Evolutionary conservation across 1,284 basidiomycete species (phyloP), one percentile per base, ranked within the genome.

Genomic region (Rugosomyces carneus): DNA sequence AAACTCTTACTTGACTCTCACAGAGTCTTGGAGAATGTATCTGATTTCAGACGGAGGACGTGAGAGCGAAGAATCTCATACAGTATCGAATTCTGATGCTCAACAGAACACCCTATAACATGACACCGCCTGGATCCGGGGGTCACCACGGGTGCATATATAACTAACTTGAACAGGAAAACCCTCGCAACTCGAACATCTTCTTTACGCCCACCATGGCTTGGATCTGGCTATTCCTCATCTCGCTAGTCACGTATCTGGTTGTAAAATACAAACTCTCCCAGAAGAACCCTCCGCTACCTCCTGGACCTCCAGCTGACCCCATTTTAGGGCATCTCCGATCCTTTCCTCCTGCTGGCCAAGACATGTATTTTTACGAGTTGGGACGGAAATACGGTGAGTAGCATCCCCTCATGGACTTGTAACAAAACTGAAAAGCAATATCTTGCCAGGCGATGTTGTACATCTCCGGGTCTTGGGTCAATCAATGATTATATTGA

Each of bases 401-500:
- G 43, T 42, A 2, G n/a, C n/a, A n/a, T n/a, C 18, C 26, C 35
- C 18, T 18, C 20, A n/a, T 27, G 21, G 21, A 31, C 9, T 11
- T 20, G 11, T 16, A n/a, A 16, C 26, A 9, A n/a, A 20, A 5
- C 20, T 39, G 31, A 13, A 15, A 18, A 43, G n/a, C 24, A 26
- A 26, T 5, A 26, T 26, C 24, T 26, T 5, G n/a, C n/a, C 13
- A 58, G 57, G 57, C 32, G 49, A 50, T 37, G 51, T 57, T 9
- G 42, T 57, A 9, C 44, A 53, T 26, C 40, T 57, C 10, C 35
- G 42, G 2, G 40, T 58, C 15, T 45, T 53, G 18, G 54, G 55
- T 0, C 44, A 50, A 21, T 45, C 54, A 11, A 49, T 60, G 13
- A 50, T 60, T 19, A 47, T 62, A 2, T 40, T 60, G 23, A 57